Evolutionary conservation across 768 basidiomycete species (phyloP).

Genomic region (Gymnopilus junonius): DNA sequence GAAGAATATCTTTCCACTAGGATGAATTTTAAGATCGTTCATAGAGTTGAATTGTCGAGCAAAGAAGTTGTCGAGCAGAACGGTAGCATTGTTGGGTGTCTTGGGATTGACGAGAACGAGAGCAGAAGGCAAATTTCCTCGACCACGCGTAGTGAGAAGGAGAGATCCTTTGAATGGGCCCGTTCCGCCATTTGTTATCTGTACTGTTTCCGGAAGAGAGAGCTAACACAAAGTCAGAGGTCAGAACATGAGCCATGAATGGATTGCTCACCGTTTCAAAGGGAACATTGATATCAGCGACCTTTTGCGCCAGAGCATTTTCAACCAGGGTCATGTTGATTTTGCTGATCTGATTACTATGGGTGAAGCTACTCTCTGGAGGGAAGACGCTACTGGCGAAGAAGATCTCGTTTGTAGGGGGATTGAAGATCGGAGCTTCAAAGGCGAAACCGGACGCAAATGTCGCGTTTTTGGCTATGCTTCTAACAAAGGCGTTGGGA

Average conservation of each 20-base stretch:
- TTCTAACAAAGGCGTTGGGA: slow-evolving; percentile 52
- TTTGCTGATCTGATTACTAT: slow-evolving; percentile 64
- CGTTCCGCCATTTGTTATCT: slow-evolving; percentile 73
- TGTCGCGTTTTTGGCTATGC: slow-evolving; percentile 59
- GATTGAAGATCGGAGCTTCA: slow-evolving; percentile 72
- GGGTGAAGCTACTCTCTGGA: slow-evolving; percentile 61
- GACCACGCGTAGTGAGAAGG: slow-evolving; percentile 65
- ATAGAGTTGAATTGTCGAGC: slow-evolving; percentile 82
- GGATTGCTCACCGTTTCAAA: slow-evolving; percentile 11
- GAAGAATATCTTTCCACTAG: slow-evolving; percentile 64
- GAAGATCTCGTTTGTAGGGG: slow-evolving; percentile 67
- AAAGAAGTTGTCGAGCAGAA: slow-evolving; percentile 76
- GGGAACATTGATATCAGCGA: slow-evolving; percentile 46
- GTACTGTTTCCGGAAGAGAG: slow-evolving; percentile 55
- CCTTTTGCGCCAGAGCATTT: slow-evolving; percentile 38
- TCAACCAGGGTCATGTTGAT: slow-evolving; percentile 64
- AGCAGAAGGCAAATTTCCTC: slow-evolving; percentile 61
- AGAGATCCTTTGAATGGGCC: slow-evolving; percentile 62
- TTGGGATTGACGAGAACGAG: slow-evolving; percentile 67
- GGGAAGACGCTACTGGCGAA: slow-evolving; percentile 73
- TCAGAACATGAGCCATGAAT: neutral
- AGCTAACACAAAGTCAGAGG: slow-evolving; percentile 41
- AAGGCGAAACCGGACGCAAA: slow-evolving; percentile 67
- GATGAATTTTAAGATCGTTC: slow-evolving; percentile 78
- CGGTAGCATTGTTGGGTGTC: slow-evolving; percentile 65